Percentiles rank a stretch among this genome's conserved stretches.
Conservation (phyloP, 2,329 filamentous ascomycete genomes). For the Phialocephala sp. region DNA sequence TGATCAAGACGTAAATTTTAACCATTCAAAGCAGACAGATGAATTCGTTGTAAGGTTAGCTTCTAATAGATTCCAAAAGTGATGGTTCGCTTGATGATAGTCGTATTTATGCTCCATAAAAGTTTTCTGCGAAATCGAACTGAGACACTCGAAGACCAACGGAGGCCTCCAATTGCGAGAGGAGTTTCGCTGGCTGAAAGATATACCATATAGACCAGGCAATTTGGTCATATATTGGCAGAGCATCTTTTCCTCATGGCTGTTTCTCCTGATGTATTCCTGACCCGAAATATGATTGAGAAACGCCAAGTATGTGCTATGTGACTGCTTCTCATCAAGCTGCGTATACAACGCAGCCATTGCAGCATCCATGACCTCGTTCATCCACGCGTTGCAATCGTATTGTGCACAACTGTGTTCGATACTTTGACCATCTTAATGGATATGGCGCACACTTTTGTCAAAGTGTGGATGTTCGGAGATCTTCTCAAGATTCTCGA, state of each 20-base stretch:
- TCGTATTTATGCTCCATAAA: too few relatives aligned
- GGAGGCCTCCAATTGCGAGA: neutral
- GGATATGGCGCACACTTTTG: neutral
- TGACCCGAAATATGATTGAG: neutral
- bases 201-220: neutral
- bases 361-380: neutral
- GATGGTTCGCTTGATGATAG: neutral
- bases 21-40: neutral
- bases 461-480: neutral
- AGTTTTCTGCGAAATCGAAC: too few relatives aligned
- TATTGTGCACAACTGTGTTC: neutral
- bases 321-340: neutral
- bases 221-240: neutral
- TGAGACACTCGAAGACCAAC: too few relatives aligned
- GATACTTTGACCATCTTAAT: neutral
- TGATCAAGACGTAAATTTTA: neutral
- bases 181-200: neutral
- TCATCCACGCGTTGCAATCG: neutral
- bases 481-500: neutral
- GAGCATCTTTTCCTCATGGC: neutral
- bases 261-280: neutral
- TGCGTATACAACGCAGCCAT: neutral
- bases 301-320: neutral
- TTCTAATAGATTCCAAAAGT: neutral
- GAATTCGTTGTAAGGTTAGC: neutral